Percentiles rank a stretch among this genome's conserved stretches.
These are phyloP conservation scores for Rhodotorula sphaerocarpa DNA, from an alignment of 768 basidiomycete species.

Conservation along the genomic window DNA sequence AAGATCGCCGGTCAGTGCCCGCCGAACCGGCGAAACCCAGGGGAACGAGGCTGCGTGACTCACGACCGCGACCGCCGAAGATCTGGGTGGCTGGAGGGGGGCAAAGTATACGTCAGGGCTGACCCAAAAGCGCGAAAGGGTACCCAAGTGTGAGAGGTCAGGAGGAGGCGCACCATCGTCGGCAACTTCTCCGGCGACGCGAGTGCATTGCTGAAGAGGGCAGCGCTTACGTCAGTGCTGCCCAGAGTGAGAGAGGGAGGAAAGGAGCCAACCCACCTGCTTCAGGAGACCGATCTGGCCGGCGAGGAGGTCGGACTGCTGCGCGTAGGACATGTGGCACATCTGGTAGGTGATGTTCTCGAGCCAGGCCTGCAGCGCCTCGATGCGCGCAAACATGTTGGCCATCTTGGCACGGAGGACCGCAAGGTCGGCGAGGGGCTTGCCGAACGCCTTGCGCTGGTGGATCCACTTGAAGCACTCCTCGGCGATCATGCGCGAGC, in stretches of 20 bases:
- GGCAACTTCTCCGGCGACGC: conserved; percentile 19
- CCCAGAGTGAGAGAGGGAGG: no score
- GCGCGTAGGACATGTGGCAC: conserved; percentile 29
- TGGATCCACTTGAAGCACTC: conserved; percentile 36
- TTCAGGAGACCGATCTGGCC: conserved; percentile 36
- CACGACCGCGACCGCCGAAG: conserved; percentile 69
- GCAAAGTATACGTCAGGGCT: not conserved
- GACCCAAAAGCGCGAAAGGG: not conserved
- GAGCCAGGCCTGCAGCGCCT: conserved; percentile 70
- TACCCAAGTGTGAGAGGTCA: not conserved
- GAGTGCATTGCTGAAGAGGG: conserved; percentile 19
- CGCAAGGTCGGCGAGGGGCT: conserved; percentile 29
- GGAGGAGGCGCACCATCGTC: conserved; percentile 47
- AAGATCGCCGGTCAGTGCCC: not conserved
- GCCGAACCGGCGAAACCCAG: conserved; percentile 14
- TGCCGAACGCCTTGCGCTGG: conserved; percentile 35
- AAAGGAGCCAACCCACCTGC: not conserved
- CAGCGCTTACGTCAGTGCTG: no score
- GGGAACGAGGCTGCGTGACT: conserved; percentile 52
- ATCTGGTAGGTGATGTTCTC: conserved; percentile 56
- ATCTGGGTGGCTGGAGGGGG: conserved; percentile 56
- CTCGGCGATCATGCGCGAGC: conserved; percentile 22
- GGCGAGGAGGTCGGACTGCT: conserved; percentile 33
- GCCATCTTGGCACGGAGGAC: conserved; percentile 37
- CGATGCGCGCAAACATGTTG: conserved; percentile 56